Conservation (phyloP, 495 filamentous ascomycete species). For the Aspergillus sclerotiicarbonarius region DNA sequence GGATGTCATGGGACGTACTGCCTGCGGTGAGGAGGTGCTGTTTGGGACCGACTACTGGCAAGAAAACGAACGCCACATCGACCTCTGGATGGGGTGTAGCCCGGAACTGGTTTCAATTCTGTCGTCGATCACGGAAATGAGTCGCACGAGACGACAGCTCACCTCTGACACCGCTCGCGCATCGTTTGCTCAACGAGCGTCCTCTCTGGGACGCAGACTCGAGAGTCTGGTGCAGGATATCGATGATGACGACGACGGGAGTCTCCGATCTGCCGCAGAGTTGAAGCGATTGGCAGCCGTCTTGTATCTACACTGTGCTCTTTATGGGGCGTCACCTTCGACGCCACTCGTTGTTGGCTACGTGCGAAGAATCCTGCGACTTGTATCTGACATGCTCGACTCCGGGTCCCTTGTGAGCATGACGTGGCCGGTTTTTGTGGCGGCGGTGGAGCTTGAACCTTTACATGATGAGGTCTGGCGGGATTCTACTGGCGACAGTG, state of each 20-base stretch:
- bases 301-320: constrained; percentile 42
- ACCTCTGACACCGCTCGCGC: constrained; percentile 23
- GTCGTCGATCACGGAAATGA: constrained; percentile 43
- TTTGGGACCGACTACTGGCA: constrained; percentile 46
- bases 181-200: constrained; percentile 29
- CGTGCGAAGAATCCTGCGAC: constrained; percentile 34
- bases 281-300: constrained; percentile 42
- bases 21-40: constrained; percentile 39
- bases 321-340: constrained; percentile 38
- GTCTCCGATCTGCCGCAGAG: constrained; percentile 35
- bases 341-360: constrained; percentile 36
- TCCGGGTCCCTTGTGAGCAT: constrained; percentile 30
- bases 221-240: constrained; percentile 37
- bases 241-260: constrained; percentile 31
- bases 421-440: constrained; percentile 48
- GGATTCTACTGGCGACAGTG: constrained; percentile 13
- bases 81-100: constrained; percentile 49
- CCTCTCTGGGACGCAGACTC: constrained; percentile 30
- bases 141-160: constrained; percentile 31
- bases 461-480: constrained; percentile 37
- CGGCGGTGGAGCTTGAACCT: constrained; percentile 44
- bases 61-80: constrained; percentile 34
- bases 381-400: constrained; percentile 36
- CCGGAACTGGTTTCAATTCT: constrained; percentile 41
- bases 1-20: constrained; percentile 49